These are phyloP conservation scores for Alternaria sp. DNA, from an alignment of 2,329 filamentous ascomycete genomes.

Conservation along the genomic window DNA sequence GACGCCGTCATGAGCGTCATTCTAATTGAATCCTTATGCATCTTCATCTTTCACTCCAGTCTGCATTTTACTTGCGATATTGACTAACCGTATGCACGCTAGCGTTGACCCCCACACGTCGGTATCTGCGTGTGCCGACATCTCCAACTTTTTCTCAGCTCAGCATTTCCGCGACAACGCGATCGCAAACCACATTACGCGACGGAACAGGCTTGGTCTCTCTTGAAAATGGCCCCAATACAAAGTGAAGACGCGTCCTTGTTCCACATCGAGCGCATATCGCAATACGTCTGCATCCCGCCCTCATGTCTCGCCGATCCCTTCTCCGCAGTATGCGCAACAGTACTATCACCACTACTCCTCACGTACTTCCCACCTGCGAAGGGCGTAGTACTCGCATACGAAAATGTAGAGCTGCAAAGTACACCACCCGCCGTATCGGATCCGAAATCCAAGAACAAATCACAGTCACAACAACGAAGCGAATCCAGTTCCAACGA, in stretches of 20 bases:
- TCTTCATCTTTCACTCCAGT: neutral
- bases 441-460: constrained; percentile 1
- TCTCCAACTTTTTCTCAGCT: constrained; percentile 38
- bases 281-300: constrained; percentile 78
- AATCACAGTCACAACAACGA: constrained; percentile 14
- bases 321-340: constrained; percentile 72
- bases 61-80: neutral
- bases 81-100: constrained; percentile 7
- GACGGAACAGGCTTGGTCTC: neutral
- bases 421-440: constrained; percentile 55
- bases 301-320: constrained; percentile 74
- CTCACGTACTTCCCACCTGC: constrained; percentile 78
- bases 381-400: constrained; percentile 76
- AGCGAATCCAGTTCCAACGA: constrained; percentile 5
- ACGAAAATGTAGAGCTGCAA: constrained; percentile 71
- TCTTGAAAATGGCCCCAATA: constrained; percentile 36
- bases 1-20: neutral
- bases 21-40: neutral
- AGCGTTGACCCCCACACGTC: constrained; percentile 20
- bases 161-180: constrained; percentile 10
- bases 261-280: constrained; percentile 79
- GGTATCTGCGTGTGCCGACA: constrained; percentile 27
- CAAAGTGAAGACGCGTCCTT: constrained; percentile 45
- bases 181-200: constrained; percentile 24
- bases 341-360: constrained; percentile 76